Base-by-base conservation (phyloP, 495 filamentous ascomycete genomes). In the Penicillium cosmopolitanum region DNA sequence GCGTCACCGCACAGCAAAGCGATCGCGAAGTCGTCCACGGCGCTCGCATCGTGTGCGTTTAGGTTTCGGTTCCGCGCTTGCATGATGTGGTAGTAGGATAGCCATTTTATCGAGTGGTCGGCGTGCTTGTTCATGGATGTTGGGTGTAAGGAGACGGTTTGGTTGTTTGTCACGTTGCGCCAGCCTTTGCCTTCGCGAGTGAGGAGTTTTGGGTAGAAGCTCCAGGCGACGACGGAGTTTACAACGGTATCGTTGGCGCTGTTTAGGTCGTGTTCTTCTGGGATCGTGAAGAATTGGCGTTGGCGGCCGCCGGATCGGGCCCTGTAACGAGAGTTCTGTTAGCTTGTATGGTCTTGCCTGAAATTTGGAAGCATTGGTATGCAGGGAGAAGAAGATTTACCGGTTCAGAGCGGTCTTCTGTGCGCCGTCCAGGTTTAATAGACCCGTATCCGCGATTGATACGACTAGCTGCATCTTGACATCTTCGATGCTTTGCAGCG, bases 31-130 rank as follows among this genome's bases (percentile, higher is more conserved):
- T 89, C 86, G 25, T 96, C 88, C 8, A 89, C 89, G 0, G 87
- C 85, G 2, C 86, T 93, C 0, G 92, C 96, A 61, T 96, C 93
- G 60, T 97, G 92, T 0, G 94, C 95, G 60, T 96, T 95, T 58
- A 92, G 89, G 63, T 81, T 88, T 78, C 85, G 82, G 64, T 89
- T 95, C 23, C 78, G 78, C 2, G 89, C 88, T 73, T 96, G 92
- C 93, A 97, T 96, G 58, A 97, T 96, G 62, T 94, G 87, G 71
- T 98, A 97, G 70, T 94, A 98, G 1, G 89, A 92, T 46, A 98
- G 72, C 87, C 89, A 96, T 66, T 85, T 85, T n/a, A 89, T 69
- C 0, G 72, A 62, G 16, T 83, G 79, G 13, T 85, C 80, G 19
- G 82, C 76, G 18, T 78, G 83, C 69, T 93, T 91, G 70, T 96